Evolutionary conservation across 305 asterid species (phyloP).

Genomic region (Fraxinus nigra): DNA sequence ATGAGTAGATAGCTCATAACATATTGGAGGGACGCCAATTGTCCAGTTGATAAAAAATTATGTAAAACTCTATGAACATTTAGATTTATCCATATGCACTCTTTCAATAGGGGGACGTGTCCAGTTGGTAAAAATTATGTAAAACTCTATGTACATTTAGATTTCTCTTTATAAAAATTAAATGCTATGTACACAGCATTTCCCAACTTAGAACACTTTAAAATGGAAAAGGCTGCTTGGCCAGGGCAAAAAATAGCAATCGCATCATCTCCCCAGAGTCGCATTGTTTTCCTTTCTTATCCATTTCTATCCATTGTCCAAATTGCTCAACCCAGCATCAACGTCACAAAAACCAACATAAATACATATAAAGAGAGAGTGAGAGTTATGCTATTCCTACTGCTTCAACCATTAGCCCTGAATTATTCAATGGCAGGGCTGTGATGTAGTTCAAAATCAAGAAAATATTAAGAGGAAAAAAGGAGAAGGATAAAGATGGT

Average conservation of each 20-base stretch:
- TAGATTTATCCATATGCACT: too few species aligned
- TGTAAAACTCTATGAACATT: too few species aligned
- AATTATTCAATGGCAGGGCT: slow-evolving; percentile 21
- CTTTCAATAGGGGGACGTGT: too few species aligned
- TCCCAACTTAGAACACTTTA: background rate
- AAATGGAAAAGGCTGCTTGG: too few species aligned
- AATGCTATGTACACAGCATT: too few species aligned
- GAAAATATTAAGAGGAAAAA: background rate
- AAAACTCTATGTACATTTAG: too few species aligned
- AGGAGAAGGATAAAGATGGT: slow-evolving; percentile 47
- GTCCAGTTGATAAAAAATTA: too few species aligned
- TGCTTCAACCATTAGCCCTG: background rate
- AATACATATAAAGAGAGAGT: background rate
- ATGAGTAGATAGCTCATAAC: too few species aligned
- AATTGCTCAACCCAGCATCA: background rate
- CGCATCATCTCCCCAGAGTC: background rate
- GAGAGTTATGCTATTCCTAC: background rate
- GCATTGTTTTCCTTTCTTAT: background rate
- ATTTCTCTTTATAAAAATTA: too few species aligned
- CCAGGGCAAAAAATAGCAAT: background rate
- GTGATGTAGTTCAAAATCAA: slow-evolving; percentile 4
- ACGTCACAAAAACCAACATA: background rate
- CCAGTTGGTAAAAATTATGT: too few species aligned
- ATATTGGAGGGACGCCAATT: too few species aligned
- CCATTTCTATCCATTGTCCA: background rate